A percentile compares a stretch with the other conserved stretches of the same genome.
These are phyloP conservation scores for sunflower (Helianthus annuus) DNA, from an alignment of 129 eudicot species.

Conservation along the genomic window DNA sequence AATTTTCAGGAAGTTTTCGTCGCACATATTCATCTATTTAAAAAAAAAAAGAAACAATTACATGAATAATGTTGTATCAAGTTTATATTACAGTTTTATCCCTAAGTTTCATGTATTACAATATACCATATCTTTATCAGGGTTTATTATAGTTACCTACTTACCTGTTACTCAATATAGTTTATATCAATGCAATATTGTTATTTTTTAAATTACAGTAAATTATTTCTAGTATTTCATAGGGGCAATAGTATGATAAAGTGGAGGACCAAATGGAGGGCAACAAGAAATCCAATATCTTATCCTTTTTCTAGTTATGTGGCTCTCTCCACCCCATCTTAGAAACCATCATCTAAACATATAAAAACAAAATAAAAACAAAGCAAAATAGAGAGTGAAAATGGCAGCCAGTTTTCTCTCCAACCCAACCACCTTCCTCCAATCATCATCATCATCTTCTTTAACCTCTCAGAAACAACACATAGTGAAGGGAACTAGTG, in stretches of 20 bases:
- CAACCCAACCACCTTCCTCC: conserved; percentile 53
- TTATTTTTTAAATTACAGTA: not conserved
- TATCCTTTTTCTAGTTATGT: conserved; percentile 51
- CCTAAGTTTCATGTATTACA: too few relatives aligned
- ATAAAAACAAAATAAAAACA: conserved; percentile 23
- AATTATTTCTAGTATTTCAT: not conserved
- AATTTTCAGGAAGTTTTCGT: too few relatives aligned
- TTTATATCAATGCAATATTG: not conserved
- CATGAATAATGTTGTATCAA: too few relatives aligned
- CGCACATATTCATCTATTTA: too few relatives aligned
- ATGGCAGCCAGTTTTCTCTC: conserved; percentile 75
- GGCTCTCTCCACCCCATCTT: conserved; percentile 61
- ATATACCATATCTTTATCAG: too few relatives aligned
- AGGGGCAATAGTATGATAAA: not conserved
- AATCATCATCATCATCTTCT: conserved; percentile 47
- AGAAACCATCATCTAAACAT: conserved; percentile 20
- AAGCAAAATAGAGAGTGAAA: conserved; percentile 16
- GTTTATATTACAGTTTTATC: too few relatives aligned
- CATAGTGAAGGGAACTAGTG: conserved; percentile 32
- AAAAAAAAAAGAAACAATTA: too few relatives aligned
- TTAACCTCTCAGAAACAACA: conserved; percentile 52
- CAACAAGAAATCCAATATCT: conserved; percentile 47
- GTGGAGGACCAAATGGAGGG: conserved; percentile 12
- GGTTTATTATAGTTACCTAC: too few relatives aligned
- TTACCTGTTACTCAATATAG: too few relatives aligned